Evolutionary conservation across 2,329 filamentous ascomycete species (phyloP).

Genomic region (Colletotrichum echinochloae): DNA sequence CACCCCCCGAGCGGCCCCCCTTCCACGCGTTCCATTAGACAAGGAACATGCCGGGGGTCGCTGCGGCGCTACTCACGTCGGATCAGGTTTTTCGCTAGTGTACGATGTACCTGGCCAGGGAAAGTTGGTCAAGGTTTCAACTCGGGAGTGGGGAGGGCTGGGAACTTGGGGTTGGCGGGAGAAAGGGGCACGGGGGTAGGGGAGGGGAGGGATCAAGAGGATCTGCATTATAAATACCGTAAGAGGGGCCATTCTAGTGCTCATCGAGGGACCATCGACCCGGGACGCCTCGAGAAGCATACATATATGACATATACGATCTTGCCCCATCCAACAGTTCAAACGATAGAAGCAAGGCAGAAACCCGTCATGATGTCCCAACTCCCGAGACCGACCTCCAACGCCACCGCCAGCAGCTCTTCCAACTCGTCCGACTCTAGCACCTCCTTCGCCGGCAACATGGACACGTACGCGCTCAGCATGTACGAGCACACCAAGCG

Average conservation of each 20-base stretch:
- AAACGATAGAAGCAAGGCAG: background rate
- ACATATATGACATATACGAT: background rate
- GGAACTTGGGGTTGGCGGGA: background rate
- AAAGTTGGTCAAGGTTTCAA: constrained; percentile 27
- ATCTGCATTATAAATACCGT: constrained; percentile 26
- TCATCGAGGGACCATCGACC: background rate
- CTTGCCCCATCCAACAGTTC: background rate
- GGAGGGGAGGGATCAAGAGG: constrained; percentile 2
- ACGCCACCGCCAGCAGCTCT: background rate
- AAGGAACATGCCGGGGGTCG: constrained; percentile 10
- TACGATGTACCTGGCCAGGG: background rate
- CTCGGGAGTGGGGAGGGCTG: background rate
- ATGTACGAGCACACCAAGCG: constrained; percentile 19
- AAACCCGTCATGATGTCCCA: constrained; percentile 3
- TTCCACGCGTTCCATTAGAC: constrained; percentile 11
- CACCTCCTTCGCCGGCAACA: constrained; percentile 2
- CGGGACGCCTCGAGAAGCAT: background rate
- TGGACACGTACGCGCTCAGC: constrained; percentile 10
- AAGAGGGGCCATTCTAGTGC: background rate
- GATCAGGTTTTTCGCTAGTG: constrained; percentile 18
- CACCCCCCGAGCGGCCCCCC: background rate
- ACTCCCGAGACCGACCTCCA: constrained; percentile 1
- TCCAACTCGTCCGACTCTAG: background rate
- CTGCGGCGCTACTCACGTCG: constrained; percentile 4
- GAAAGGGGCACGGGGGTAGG: background rate